Evolutionary conservation across 208 protist genomes (phyloP).

Genomic region (Naegleria gruberi): DNA sequence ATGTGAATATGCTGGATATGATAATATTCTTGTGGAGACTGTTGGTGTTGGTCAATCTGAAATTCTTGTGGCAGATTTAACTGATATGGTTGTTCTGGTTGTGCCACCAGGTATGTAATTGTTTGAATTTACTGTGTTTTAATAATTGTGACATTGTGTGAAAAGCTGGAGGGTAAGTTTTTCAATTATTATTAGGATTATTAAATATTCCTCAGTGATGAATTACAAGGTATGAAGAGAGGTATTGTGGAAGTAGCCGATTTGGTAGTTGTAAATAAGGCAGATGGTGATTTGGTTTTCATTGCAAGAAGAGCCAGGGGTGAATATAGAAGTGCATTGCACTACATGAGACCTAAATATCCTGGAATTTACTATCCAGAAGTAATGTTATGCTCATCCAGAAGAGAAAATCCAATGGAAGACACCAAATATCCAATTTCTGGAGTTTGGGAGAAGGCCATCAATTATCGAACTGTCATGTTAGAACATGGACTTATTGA

Average conservation of each 20-base stretch:
- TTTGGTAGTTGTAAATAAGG: conserved; percentile 84
- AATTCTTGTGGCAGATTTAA: conserved; percentile 24
- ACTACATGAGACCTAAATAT: background rate
- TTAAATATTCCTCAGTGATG: too few relatives aligned
- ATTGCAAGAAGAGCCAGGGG: conserved; percentile 47
- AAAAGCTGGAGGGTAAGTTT: too few relatives aligned
- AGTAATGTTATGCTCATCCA: background rate
- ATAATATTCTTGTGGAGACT: conserved; percentile 86
- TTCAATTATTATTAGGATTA: too few relatives aligned
- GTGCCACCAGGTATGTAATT: background rate
- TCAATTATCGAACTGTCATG: background rate
- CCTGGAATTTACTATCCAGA: background rate
- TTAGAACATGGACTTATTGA: background rate
- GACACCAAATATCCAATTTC: background rate
- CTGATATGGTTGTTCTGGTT: conserved; percentile 13
- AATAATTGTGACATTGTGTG: too few relatives aligned
- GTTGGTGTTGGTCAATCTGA: conserved; percentile 86
- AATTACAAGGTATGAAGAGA: conserved; percentile 19
- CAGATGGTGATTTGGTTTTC: conserved; percentile 58
- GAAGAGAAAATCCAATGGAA: conserved; percentile 7
- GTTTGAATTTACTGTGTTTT: background rate
- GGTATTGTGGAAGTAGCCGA: conserved; percentile 82
- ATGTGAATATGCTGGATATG: conserved; percentile 77
- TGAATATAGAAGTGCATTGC: conserved; percentile 50
- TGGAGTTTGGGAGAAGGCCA: background rate